A percentile compares a stretch with the other conserved stretches of the same genome.
Evolutionary conservation across 2,329 filamentous ascomycete genomes (phyloP).

Genomic region (Trichophyton mentagrophytes): DNA sequence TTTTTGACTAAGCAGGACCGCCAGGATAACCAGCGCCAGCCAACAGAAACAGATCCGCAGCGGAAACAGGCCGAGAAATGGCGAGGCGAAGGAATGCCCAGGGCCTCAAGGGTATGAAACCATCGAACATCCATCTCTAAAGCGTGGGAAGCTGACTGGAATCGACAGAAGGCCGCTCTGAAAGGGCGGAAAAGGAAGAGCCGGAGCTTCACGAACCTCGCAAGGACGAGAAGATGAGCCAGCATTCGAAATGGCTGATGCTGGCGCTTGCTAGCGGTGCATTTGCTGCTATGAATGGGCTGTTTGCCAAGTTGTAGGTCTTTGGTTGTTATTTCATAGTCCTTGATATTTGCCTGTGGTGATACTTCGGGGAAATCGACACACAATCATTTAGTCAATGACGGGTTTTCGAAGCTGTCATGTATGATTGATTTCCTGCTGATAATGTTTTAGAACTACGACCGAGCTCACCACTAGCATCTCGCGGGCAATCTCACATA

Average conservation of each 20-base stretch:
- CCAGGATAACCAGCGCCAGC: background rate
- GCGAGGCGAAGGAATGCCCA: background rate
- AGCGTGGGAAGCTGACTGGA: background rate
- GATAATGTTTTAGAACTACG: slow-evolving; percentile 38
- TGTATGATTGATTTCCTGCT: background rate
- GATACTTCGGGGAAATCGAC: background rate
- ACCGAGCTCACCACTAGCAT: slow-evolving; percentile 45
- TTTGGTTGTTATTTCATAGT: background rate
- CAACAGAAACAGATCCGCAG: background rate
- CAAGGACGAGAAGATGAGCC: background rate
- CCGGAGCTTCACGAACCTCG: background rate
- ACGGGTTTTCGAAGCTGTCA: too few relatives aligned
- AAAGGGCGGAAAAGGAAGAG: background rate
- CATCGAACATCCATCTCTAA: background rate
- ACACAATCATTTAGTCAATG: too few relatives aligned
- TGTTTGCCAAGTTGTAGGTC: slow-evolving; percentile 52
- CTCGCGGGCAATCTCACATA: slow-evolving; percentile 33
- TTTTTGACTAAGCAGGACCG: background rate
- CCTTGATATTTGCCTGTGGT: background rate
- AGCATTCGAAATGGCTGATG: slow-evolving; percentile 35
- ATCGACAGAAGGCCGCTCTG: background rate
- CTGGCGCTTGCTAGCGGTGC: slow-evolving; percentile 49
- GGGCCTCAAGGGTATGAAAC: background rate
- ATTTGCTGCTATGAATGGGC: slow-evolving; percentile 51
- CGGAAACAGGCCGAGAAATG: background rate